Base-by-base conservation (phyloP, 352 stramenopile genomes). In the Halophytophthora batemanensis region DNA sequence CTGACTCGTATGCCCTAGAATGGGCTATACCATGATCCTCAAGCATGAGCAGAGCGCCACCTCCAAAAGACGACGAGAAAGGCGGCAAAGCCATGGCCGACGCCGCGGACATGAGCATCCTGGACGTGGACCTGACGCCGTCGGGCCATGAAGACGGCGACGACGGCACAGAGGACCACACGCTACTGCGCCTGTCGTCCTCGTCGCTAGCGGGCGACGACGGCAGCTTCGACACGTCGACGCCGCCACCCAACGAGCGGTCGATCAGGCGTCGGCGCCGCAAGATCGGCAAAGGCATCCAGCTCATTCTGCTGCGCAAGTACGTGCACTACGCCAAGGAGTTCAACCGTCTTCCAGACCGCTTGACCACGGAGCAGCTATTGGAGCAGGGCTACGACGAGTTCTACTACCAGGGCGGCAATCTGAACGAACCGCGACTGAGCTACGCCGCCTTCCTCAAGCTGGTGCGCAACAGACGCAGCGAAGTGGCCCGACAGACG, bases 351-450 rank as follows among this genome's bases (percentile, higher is more conserved):
- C 40, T 86, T 21, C 78, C 78, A 21, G 71, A 77, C 39, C 62
- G 73, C 3, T 22, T 56, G 14, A 72, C 59, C 23, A 89, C 78
- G 8, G 75, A 87, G 56, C 75, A 82, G 31, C 36, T 89, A 33
- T 63, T 87, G n/a, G 66, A 81, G 35, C 68, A 86, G 18, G 78
- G 63, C 3, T 86, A 87, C 50, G 75, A 84, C 54, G 75, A 86
- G 65, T 89, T 84, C 45, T 84, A 82, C 46, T 77, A 82, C 43
- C 68, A 81, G 37, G 75, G 75, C 36, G 78, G 78, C 17, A 78
- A 68, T 43, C 36, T 82, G 7, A 74, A 73, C 50, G 78, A 89
- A 45, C 73, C 66, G 22, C 64, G 74, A 25, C 61, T 89, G 33
- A 61, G 38, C 13, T 87, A 89, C 60, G 34, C 71, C 6, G 66